Percentiles rank a stretch among this genome's conserved stretches.
Evolutionary conservation across 2,329 filamentous ascomycete genomes (phyloP).

Genomic region (Beauveria rudraprayagi): DNA sequence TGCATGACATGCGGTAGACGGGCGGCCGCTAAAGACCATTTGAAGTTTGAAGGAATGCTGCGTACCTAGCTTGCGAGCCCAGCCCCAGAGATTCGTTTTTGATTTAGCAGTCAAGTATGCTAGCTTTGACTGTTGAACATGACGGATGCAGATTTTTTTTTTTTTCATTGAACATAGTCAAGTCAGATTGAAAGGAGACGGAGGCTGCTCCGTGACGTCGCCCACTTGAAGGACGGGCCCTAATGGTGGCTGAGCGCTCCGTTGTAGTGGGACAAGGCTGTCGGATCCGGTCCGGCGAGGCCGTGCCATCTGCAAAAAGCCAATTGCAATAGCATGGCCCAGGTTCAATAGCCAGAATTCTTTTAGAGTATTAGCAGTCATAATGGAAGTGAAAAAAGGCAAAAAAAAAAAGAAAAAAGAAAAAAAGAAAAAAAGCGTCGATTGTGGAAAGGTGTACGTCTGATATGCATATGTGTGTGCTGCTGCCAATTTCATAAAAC

Average conservation of each 20-base stretch:
- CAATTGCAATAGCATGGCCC: not conserved
- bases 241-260: not conserved
- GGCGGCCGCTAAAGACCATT: slow-evolving; percentile 23
- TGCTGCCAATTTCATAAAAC: too few relatives aligned
- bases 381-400: too few relatives aligned
- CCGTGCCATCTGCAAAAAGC: not conserved
- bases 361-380: too few relatives aligned
- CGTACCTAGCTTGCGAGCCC: not conserved
- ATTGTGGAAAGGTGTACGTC: too few relatives aligned
- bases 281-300: not conserved
- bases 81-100: not conserved
- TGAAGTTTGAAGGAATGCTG: not conserved
- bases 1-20: slow-evolving; percentile 21
- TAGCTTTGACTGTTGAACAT: not conserved
- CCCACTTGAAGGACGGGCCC: not conserved
- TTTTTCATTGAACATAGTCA: not conserved
- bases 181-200: not conserved
- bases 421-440: too few relatives aligned
- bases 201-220: not conserved
- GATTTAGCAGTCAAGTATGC: not conserved
- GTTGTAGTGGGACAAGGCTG: not conserved
- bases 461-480: too few relatives aligned
- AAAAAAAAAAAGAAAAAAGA: too few relatives aligned
- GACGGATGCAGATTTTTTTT: not conserved
- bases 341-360: too few relatives aligned